Evolutionary conservation across 2,329 filamentous ascomycete species (phyloP), one percentile per base, ranked within the genome.

Genomic region (Fusarium staphyleae): DNA sequence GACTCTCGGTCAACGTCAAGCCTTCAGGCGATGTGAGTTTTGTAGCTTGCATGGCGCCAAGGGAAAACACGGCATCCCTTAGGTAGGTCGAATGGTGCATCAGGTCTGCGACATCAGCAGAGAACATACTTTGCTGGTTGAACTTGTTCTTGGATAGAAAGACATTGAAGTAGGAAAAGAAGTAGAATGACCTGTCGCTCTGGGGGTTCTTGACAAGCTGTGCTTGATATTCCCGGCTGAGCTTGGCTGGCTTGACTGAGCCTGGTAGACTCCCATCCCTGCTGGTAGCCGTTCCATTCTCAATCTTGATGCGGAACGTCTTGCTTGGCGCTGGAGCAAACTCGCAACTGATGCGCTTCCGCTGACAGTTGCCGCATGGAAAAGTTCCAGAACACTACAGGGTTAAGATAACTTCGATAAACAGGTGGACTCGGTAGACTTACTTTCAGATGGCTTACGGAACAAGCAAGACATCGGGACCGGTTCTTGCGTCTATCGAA

Each of bases 371-470:
- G 6, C 36, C 54, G 35, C 72, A 75, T 5, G 72, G 71, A 16
- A 41, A 19, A 6, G 35, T 52, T 29, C 72, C 72, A 44, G 71
- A 73, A 55, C 72, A 75, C 72, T 74, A 5, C 1, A 29, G 45
- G 30, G 13, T 13, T 36, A 24, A 50, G 34, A 5, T 8, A 22
- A 26, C 50, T 2, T 24, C 28, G 6, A 16, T 26, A 19, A 16
- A n/a, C 10, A 5, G 5, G 22, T 11, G 15, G 12, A 32, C 22
- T 24, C 3, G 32, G 11, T 36, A 34, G 9, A 34, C 62, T 8
- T 37, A 70, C 72, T 58, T 74, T 74, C 8, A 74, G 60, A 49
- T 75, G 72, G 42, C 71, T 71, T 18, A 49, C 40, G 3, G 65
- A 62, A 35, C 72, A 75, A 4, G 59, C 45, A 18, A 58, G 42